A percentile compares a stretch with the other conserved stretches of the same genome.
These are phyloP conservation scores for Gastrolobium villosum DNA, from an alignment of 306 rosid genomes.

Conservation along the genomic window DNA sequence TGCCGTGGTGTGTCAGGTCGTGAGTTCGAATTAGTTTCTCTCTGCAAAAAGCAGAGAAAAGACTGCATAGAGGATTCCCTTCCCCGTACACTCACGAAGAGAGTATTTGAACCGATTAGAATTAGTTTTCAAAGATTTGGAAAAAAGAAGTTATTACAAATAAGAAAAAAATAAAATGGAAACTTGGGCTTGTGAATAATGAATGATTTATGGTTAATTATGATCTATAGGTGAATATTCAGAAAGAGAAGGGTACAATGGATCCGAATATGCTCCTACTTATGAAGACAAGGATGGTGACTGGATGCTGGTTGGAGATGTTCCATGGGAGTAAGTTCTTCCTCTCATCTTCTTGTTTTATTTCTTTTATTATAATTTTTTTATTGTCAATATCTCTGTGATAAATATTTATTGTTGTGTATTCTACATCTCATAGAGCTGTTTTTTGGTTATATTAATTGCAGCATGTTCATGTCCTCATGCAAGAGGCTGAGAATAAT, in stretches of 20 bases:
- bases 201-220: background rate
- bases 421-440: constrained; percentile 21
- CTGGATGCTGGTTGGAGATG: constrained; percentile 98
- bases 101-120: too few relatives aligned
- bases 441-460: constrained; percentile 9
- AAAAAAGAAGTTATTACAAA: background rate
- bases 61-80: too few relatives aligned
- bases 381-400: background rate
- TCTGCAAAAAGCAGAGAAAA: too few relatives aligned
- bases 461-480: constrained; percentile 75
- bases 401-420: background rate
- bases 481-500: constrained; percentile 77
- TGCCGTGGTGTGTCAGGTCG: too few relatives aligned
- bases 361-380: background rate
- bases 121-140: too few relatives aligned
- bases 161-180: background rate
- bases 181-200: background rate
- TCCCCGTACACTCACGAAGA: too few relatives aligned
- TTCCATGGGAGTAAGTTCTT: constrained; percentile 84
- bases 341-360: background rate
- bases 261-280: constrained; percentile 77
- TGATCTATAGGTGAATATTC: constrained; percentile 70
- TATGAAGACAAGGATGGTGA: constrained; percentile 94
- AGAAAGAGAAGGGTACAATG: constrained; percentile 75
- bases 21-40: too few relatives aligned